Evolutionary conservation across 2,329 filamentous ascomycete genomes (phyloP).

Genomic region (Ophiostoma piceae): DNA sequence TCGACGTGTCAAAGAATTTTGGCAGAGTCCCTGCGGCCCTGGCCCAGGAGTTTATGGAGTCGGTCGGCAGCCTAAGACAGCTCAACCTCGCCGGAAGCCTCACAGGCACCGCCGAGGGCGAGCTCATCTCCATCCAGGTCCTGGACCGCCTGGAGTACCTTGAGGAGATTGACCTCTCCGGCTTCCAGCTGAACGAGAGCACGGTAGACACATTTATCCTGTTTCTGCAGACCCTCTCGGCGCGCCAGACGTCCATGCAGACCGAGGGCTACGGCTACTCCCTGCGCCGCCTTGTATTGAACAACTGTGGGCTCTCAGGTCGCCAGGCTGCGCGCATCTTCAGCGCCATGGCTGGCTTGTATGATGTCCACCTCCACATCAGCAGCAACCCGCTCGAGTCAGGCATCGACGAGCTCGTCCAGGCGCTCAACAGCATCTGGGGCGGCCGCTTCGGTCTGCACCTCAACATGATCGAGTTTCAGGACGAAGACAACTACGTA

Average conservation of each 20-base stretch:
- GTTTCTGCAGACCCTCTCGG: conserved; percentile 36
- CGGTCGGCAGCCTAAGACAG: conserved; percentile 42
- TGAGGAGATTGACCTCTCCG: conserved; percentile 51
- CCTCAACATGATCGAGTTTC: conserved; percentile 55
- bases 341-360: conserved; percentile 43
- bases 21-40: conserved; percentile 47
- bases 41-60: conserved; percentile 42
- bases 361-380: conserved; percentile 46
- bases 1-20: conserved; percentile 51
- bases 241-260: conserved; percentile 20
- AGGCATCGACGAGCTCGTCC: conserved; percentile 47
- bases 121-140: conserved; percentile 44
- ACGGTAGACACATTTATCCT: conserved; percentile 44
- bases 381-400: conserved; percentile 51
- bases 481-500: conserved; percentile 47
- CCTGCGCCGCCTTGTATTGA: conserved; percentile 42
- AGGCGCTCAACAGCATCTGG: conserved; percentile 43
- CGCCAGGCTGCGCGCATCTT: conserved; percentile 47
- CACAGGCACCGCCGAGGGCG: conserved; percentile 41
- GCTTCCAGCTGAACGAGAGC: conserved; percentile 42
- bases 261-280: conserved; percentile 23
- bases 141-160: conserved; percentile 43
- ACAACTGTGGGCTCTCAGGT: conserved; percentile 50
- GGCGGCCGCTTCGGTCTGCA: conserved; percentile 46
- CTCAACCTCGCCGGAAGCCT: conserved; percentile 50